Evolutionary conservation across 2,329 filamentous ascomycete genomes (phyloP).

Genomic region (Aspergillus pseudonomiae): DNA sequence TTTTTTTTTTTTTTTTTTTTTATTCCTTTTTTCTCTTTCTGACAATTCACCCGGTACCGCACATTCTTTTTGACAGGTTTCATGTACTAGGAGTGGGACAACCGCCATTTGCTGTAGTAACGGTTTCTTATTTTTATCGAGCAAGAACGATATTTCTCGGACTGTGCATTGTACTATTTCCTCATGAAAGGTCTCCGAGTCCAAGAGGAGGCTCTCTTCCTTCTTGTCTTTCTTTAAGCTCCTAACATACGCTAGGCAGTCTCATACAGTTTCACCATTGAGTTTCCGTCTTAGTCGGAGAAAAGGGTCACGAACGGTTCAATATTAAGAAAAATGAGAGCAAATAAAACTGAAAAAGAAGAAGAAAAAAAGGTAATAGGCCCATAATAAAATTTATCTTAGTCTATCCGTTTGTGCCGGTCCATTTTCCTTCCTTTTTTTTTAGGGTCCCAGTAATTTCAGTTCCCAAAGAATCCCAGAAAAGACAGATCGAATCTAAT

Average conservation of each 20-base stretch:
- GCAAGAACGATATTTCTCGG: neutral
- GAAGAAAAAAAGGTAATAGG: neutral
- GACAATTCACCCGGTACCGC: neutral
- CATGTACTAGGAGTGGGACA: slow-evolving; percentile 17
- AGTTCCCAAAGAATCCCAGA: slow-evolving; percentile 20
- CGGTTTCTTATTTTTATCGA: slow-evolving; percentile 8
- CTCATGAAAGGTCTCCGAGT: neutral
- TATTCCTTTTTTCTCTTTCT: slow-evolving; percentile 3
- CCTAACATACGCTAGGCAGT: slow-evolving; percentile 22
- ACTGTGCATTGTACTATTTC: neutral
- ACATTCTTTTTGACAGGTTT: slow-evolving; percentile 22
- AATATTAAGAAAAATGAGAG: neutral
- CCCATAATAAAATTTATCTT: slow-evolving; percentile 4
- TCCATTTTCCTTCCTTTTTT: slow-evolving; percentile 15
- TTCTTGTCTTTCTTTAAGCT: slow-evolving; percentile 7
- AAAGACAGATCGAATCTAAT: slow-evolving; percentile 38
- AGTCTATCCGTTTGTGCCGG: slow-evolving; percentile 17
- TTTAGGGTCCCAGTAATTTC: slow-evolving; percentile 18
- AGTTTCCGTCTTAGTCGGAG: neutral
- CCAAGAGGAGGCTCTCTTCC: neutral
- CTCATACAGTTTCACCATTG: slow-evolving; percentile 7
- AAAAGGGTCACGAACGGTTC: neutral
- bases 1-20: slow-evolving; percentile 10
- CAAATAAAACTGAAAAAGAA: neutral
- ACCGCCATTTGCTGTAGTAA: slow-evolving; percentile 12